Percentiles rank a stretch among this genome's conserved stretches.
phyloP scores from a whole-genome alignment of 495 filamentous ascomycete species.

The Rhizodiscina lignyota region DNA sequence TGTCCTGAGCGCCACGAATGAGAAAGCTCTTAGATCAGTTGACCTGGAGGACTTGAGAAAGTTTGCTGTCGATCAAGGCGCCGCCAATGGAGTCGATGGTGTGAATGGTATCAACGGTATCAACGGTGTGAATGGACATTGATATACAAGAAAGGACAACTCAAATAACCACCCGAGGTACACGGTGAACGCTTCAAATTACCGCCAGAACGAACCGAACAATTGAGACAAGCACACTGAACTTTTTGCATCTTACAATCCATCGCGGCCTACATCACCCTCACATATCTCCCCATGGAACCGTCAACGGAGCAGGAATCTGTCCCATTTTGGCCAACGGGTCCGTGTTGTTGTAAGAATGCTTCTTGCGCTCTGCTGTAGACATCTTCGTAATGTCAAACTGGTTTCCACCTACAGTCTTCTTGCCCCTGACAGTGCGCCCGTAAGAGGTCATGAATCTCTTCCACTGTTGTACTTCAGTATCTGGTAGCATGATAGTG shows the following conservation, averaged over 20 bases:
- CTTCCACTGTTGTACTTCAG: constrained; percentile 1
- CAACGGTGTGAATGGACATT: neutral
- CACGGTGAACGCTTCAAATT: too few species aligned
- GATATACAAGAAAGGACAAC: too few species aligned
- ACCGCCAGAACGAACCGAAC: too few species aligned
- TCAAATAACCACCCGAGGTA: too few species aligned
- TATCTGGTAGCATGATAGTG: too few species aligned
- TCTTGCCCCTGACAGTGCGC: neutral
- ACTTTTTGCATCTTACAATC: too few species aligned
- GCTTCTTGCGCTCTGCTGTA: constrained; percentile 3
- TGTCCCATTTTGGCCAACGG: constrained; percentile 6
- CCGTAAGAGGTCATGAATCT: constrained; percentile 2
- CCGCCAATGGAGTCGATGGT: constrained; percentile 2
- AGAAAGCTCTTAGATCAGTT: constrained; percentile 28
- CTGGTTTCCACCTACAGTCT: constrained; percentile 1
- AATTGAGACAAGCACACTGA: too few species aligned
- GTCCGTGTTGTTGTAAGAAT: constrained; percentile 8
- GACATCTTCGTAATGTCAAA: constrained; percentile 11
- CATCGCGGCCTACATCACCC: too few species aligned
- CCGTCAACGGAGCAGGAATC: too few species aligned
- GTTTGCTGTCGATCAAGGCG: constrained; percentile 24
- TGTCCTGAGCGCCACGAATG: constrained; percentile 30
- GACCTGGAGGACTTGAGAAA: constrained; percentile 27
- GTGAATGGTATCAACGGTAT: neutral
- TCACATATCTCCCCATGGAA: too few species aligned